Evolutionary conservation across 305 asterid genomes (phyloP).

Genomic region (Solanum aculeatissimum): DNA sequence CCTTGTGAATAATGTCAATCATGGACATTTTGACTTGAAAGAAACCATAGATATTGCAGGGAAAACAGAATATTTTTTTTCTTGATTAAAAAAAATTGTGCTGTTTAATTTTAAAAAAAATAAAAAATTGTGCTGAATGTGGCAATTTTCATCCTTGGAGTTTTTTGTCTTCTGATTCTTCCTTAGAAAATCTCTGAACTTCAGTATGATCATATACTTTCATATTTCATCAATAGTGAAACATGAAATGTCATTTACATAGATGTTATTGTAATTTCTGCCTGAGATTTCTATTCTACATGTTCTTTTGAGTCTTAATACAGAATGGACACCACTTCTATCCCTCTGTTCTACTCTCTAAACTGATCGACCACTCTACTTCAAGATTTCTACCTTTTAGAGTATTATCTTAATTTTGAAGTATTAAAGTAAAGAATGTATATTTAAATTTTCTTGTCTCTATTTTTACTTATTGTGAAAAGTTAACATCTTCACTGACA

Average conservation of each 20-base stretch:
- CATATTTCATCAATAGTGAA: neutral
- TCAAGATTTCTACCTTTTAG: neutral
- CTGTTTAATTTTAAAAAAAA: too few species aligned
- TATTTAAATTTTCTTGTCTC: neutral
- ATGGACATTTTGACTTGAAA: neutral
- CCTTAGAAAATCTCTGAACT: neutral
- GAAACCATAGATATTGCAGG: neutral
- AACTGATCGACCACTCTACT: neutral
- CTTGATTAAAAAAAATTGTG: neutral
- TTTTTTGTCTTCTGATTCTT: neutral
- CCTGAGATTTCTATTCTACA: neutral
- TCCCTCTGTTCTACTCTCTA: neutral
- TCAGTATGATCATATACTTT: neutral
- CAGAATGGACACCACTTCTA: neutral
- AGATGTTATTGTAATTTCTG: neutral
- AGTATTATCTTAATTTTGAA: neutral
- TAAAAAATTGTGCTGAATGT: neutral
- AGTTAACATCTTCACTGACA: slow-evolving; percentile 4
- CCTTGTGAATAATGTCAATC: neutral
- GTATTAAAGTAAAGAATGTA: neutral
- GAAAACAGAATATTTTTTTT: neutral
- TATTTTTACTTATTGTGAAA: neutral
- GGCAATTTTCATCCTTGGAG: neutral
- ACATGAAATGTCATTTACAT: neutral
- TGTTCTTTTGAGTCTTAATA: neutral